These are phyloP conservation scores for Candida boleticola DNA, from an alignment of 805 yeast genomes.

Conservation along the genomic window DNA sequence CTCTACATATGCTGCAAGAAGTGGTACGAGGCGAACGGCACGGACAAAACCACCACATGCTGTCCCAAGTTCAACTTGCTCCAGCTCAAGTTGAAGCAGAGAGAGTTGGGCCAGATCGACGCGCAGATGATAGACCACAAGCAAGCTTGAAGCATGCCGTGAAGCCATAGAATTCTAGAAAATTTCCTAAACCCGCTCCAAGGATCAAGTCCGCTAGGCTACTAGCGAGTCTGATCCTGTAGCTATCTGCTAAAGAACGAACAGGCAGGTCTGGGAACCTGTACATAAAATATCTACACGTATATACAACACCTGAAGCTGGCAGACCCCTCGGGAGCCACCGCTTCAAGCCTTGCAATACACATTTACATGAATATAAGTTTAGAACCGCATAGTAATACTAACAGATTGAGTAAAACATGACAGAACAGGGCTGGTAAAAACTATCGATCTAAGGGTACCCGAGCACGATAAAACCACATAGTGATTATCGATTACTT, in stretches of 20 bases:
- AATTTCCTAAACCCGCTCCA: too few relatives aligned
- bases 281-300: too few relatives aligned
- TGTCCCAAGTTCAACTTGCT: conserved; percentile 74
- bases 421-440: conserved; percentile 57
- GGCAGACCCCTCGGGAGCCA: too few relatives aligned
- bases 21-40: conserved; percentile 62
- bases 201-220: too few relatives aligned
- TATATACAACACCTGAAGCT: too few relatives aligned
- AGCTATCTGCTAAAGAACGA: too few relatives aligned
- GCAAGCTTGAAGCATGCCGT: conserved; percentile 9
- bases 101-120: conserved; percentile 55
- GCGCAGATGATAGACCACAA: conserved; percentile 44
- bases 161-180: conserved; percentile 4
- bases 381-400: conserved; percentile 72
- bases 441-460: conserved; percentile 74
- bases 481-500: conserved; percentile 43
- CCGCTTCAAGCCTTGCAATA: too few relatives aligned
- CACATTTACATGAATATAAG: too few relatives aligned
- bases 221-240: too few relatives aligned
- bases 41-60: conserved; percentile 62
- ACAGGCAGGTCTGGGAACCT: too few relatives aligned
- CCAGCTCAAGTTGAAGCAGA: conserved; percentile 61
- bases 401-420: conserved; percentile 44
- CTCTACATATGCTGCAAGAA: conserved; percentile 72
- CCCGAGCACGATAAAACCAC: conserved; percentile 85